These are phyloP conservation scores for Cicer chorassanicum DNA, from an alignment of 306 rosid species.

Conservation along the genomic window DNA sequence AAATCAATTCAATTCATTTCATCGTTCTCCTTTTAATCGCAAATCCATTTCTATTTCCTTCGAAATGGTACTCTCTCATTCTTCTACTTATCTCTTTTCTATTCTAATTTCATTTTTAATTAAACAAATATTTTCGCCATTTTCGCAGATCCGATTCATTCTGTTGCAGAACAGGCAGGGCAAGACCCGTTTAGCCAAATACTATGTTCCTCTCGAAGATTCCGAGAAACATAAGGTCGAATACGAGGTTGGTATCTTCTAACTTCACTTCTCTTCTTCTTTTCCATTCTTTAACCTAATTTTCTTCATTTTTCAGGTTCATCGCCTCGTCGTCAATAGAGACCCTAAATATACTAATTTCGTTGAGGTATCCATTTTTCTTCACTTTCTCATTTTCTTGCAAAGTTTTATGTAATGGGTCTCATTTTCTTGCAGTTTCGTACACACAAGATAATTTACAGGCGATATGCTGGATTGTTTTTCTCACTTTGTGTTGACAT, in stretches of 20 bases:
- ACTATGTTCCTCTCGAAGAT: conserved; percentile 96
- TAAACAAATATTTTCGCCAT: no score
- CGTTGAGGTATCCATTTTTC: conserved; percentile 58
- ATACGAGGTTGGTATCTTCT: conserved; percentile 69
- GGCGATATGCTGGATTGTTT: conserved; percentile 95
- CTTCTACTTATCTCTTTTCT: no score
- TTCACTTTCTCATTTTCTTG: neutral
- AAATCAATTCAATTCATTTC: no score
- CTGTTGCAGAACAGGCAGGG: conserved; percentile 93
- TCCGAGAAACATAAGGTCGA: conserved; percentile 97
- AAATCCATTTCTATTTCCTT: no score
- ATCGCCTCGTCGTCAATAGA: conserved; percentile 95
- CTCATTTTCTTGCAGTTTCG: conserved; percentile 72
- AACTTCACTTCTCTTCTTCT: neutral
- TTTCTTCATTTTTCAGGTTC: conserved; percentile 63
- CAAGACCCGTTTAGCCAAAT: conserved; percentile 89
- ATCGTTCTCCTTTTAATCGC: no score
- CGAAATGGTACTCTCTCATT: no score
- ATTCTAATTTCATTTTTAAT: no score
- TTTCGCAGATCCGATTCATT: conserved; percentile 93
- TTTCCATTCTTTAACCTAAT: conserved; percentile 30
- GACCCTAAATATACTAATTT: conserved; percentile 97
- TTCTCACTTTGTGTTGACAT: conserved; percentile 98
- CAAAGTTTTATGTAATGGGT: conserved; percentile 1
- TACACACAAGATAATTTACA: conserved; percentile 90